phyloP scores from a whole-genome alignment of 2,329 filamentous ascomycete species.

The Talaromyces sp. region DNA sequence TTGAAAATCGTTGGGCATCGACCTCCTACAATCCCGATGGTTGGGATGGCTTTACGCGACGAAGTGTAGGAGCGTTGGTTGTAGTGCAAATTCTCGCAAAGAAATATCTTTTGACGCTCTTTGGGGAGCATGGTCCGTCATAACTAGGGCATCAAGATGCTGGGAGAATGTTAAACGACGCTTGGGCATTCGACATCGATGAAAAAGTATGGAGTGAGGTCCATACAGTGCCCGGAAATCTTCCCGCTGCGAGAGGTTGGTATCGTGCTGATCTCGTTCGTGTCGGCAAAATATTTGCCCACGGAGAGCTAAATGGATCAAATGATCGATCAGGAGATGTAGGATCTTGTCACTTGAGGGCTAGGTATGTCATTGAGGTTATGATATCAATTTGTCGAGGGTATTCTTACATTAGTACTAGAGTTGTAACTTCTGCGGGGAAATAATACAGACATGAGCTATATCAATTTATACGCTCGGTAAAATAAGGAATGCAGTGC shows the following conservation, averaged over 20 bases:
- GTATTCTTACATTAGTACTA: not conserved
- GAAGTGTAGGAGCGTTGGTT: conserved; percentile 49
- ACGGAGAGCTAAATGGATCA: conserved; percentile 49
- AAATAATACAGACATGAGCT: not conserved
- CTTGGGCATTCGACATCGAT: conserved; percentile 45
- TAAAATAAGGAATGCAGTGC: too few species aligned
- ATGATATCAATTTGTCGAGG: not conserved
- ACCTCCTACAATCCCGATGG: conserved; percentile 36
- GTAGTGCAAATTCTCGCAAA: conserved; percentile 33
- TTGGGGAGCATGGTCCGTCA: conserved; percentile 53
- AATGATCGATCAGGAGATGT: conserved; percentile 50
- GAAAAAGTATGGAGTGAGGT: conserved; percentile 31
- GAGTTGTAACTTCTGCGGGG: not conserved
- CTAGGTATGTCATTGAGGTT: not conserved
- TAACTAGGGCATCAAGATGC: conserved; percentile 51
- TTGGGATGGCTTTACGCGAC: conserved; percentile 40
- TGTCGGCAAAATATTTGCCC: conserved; percentile 37
- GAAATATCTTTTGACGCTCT: conserved; percentile 45
- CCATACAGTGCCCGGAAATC: conserved; percentile 15
- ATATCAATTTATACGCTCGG: too few species aligned
- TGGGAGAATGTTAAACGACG: conserved; percentile 52
- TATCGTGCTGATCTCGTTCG: conserved; percentile 47
- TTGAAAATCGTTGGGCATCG: conserved; percentile 36
- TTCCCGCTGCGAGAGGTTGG: conserved; percentile 47
- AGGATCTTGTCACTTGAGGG: conserved; percentile 23